A percentile compares a stretch with the other conserved stretches of the same genome.
phyloP scores from a whole-genome alignment of 1,284 basidiomycete species.

The Agaricales sp. region DNA sequence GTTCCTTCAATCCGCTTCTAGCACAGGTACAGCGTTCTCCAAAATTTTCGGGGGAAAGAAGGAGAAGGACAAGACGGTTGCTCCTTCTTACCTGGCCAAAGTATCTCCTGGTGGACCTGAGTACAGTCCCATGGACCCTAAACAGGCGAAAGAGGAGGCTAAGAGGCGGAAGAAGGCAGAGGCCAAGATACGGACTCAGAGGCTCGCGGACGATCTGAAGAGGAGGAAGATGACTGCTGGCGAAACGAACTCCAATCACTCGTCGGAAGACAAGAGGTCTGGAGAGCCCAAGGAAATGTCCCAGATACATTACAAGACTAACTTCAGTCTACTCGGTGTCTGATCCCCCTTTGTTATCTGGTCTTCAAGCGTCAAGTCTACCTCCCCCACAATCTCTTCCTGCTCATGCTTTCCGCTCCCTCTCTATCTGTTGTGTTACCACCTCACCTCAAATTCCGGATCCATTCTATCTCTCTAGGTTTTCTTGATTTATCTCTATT shows the following conservation, averaged over 20 bases:
- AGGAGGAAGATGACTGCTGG: conserved; percentile 17
- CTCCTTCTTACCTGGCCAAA: background rate
- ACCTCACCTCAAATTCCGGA: too few relatives aligned
- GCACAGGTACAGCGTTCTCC: background rate
- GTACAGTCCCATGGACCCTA: conserved; percentile 18
- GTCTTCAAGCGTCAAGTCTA: too few relatives aligned
- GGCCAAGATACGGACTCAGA: conserved; percentile 23
- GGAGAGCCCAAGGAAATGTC: too few relatives aligned
- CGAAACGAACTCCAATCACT: conserved; percentile 21
- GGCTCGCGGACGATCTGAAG: conserved; percentile 31
- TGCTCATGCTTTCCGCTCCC: too few relatives aligned
- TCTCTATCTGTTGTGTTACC: too few relatives aligned
- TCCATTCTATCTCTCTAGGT: too few relatives aligned
- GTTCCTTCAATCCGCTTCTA: too few relatives aligned
- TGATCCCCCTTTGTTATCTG: too few relatives aligned
- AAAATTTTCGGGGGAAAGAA: background rate
- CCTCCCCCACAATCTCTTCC: too few relatives aligned
- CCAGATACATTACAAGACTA: too few relatives aligned
- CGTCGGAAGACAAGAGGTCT: conserved; percentile 12
- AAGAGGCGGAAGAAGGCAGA: conserved; percentile 37
- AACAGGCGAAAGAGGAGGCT: conserved; percentile 29
- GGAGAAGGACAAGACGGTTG: background rate
- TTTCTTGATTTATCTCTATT: too few relatives aligned
- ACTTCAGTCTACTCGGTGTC: too few relatives aligned
- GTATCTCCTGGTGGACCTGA: background rate